Conservation (phyloP, 2,329 filamentous ascomycete genomes). For the Aspergillus phoenicis region DNA sequence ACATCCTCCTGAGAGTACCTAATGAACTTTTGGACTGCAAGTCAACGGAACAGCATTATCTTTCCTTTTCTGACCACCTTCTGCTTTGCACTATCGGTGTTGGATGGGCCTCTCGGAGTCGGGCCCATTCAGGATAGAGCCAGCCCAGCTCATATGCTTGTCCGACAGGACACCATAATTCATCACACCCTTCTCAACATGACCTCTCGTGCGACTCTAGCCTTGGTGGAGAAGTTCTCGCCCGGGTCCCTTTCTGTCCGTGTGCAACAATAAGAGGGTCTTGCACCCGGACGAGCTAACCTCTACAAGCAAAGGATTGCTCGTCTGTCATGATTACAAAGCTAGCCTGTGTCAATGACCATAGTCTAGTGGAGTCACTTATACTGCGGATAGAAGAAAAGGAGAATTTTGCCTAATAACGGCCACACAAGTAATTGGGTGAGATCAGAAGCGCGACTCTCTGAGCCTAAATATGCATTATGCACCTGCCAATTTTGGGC, state of each 20-base stretch:
- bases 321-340: not conserved
- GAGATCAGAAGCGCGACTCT: not conserved
- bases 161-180: not conserved
- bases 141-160: not conserved
- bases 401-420: not conserved
- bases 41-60: not conserved
- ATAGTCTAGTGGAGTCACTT: not conserved
- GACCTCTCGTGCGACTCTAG: not conserved
- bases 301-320: not conserved
- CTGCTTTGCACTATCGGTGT: not conserved
- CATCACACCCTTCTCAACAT: not conserved
- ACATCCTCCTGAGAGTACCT: not conserved
- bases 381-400: not conserved
- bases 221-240: not conserved
- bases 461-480: not conserved
- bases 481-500: constrained; percentile 3
- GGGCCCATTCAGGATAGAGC: not conserved
- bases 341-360: not conserved
- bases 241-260: not conserved
- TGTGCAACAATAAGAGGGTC: not conserved
- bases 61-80: not conserved
- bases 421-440: not conserved
- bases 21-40: not conserved
- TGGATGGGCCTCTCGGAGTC: not conserved
- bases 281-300: not conserved